Evolutionary conservation across 345 rosid genomes (phyloP).

Genomic region (Citrus inodora): DNA sequence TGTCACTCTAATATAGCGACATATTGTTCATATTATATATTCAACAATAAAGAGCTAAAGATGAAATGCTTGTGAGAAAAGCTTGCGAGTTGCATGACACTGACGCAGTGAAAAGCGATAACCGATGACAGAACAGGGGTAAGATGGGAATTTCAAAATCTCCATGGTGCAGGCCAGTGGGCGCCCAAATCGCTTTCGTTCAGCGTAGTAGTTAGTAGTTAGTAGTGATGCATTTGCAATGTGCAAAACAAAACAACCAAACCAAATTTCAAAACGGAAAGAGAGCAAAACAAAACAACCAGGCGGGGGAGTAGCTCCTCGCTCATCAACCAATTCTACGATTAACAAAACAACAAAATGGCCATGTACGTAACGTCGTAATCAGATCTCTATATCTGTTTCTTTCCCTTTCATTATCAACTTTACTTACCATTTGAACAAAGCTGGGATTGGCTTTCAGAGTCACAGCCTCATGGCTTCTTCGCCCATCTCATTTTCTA

Average conservation of each 20-base stretch:
- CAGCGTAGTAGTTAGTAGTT: not conserved
- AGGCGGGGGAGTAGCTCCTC: no score
- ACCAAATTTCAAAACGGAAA: not conserved
- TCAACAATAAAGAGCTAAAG: no score
- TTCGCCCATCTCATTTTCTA: conserved; percentile 6
- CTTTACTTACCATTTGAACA: not conserved
- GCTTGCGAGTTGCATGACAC: no score
- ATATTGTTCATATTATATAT: no score
- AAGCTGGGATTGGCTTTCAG: not conserved
- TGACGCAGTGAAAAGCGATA: not conserved
- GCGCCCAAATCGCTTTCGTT: conserved; percentile 4
- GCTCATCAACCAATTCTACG: not conserved
- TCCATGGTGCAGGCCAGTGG: not conserved
- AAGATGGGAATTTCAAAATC: not conserved
- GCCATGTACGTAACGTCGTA: not conserved
- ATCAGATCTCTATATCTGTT: conserved; percentile 16
- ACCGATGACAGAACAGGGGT: not conserved
- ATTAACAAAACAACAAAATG: not conserved
- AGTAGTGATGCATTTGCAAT: not conserved
- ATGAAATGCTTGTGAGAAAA: no score
- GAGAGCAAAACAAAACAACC: not conserved
- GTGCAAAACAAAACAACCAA: not conserved
- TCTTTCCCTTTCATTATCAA: not conserved
- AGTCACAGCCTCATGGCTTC: conserved; percentile 14
- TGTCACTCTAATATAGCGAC: no score